A percentile compares a stretch with the other conserved stretches of the same genome.
phyloP scores from a whole-genome alignment of 176 grass and related monocot species.

The Eleusine indica region DNA sequence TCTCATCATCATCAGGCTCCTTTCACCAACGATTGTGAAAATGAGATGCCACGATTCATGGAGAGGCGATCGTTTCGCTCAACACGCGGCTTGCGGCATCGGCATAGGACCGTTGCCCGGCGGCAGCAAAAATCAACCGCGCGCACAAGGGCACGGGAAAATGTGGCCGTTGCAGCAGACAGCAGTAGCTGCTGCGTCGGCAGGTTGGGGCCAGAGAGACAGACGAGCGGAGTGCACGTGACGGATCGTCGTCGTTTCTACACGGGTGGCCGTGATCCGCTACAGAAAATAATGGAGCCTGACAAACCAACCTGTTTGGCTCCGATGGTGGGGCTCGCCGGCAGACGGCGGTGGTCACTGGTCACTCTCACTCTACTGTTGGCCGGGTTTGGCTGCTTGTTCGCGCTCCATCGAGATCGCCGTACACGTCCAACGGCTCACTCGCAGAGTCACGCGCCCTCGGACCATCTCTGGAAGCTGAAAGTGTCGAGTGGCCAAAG shows the following conservation, averaged over 20 bases:
- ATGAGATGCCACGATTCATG: background rate
- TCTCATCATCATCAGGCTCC: background rate
- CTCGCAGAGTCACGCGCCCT: background rate
- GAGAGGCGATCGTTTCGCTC: background rate
- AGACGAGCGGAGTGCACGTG: background rate
- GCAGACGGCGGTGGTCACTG: background rate
- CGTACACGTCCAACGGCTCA: background rate
- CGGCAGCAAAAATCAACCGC: background rate
- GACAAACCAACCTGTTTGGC: background rate
- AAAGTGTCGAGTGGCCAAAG: background rate
- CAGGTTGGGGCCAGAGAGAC: background rate
- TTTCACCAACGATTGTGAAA: background rate
- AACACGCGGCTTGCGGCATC: too few species aligned
- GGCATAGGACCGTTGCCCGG: background rate
- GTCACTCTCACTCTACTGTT: background rate
- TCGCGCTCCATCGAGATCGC: background rate
- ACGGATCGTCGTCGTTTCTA: background rate
- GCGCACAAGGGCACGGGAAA: background rate
- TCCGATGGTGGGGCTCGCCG: background rate
- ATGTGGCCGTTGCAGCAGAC: background rate
- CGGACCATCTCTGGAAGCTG: background rate
- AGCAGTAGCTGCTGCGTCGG: background rate
- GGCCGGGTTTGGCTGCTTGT: background rate
- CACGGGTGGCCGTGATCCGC: background rate
- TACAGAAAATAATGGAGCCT: background rate